Conservation (phyloP, 108 stramenopile genomes). For the Cyclostephanos tholiformis region DNA sequence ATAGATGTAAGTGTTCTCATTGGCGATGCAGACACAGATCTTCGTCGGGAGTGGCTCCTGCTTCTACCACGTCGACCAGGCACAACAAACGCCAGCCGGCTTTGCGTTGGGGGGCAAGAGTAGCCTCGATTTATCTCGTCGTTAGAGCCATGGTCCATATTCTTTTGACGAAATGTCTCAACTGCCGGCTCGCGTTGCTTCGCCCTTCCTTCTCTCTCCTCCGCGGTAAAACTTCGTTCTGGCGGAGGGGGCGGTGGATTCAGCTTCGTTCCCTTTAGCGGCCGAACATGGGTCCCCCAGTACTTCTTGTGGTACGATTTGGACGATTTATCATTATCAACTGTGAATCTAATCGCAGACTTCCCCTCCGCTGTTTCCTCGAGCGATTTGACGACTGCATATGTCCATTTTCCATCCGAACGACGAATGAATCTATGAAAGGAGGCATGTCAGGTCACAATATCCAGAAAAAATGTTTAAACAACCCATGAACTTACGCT, state of each 20-base stretch:
- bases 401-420: constrained; percentile 53
- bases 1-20: constrained; percentile 47
- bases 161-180: neutral
- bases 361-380: constrained; percentile 33
- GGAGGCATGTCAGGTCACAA: neutral
- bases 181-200: constrained; percentile 32
- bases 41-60: constrained; percentile 40
- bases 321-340: constrained; percentile 35
- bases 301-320: constrained; percentile 52
- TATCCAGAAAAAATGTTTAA: neutral
- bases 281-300: constrained; percentile 48
- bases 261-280: constrained; percentile 20
- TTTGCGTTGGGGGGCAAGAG: constrained; percentile 38
- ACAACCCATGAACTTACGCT: constrained; percentile 15
- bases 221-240: constrained; percentile 4
- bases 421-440: constrained; percentile 35
- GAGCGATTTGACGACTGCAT: constrained; percentile 35
- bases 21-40: constrained; percentile 40
- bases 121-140: constrained; percentile 21
- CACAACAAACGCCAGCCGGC: constrained; percentile 26
- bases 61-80: constrained; percentile 28
- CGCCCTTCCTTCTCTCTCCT: constrained; percentile 20
- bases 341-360: constrained; percentile 42
- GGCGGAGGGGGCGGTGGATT: constrained; percentile 1
- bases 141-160: neutral